A percentile compares a stretch with the other conserved stretches of the same genome.
Conservation (phyloP, 208 protist species). For the Ichthyophonus hoferi region DNA sequence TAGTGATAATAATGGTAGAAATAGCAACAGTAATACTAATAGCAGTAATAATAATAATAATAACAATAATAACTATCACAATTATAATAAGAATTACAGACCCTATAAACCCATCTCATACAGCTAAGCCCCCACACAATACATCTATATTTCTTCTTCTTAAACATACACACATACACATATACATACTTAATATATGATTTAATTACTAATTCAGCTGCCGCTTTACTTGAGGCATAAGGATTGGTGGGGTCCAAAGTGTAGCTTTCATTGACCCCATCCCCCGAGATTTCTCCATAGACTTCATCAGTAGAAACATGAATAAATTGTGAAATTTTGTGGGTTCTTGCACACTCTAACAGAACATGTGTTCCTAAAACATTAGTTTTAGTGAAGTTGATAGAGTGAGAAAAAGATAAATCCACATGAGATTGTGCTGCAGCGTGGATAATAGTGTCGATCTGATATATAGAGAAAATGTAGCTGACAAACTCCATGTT, state of each 20-base stretch:
- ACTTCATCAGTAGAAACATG: conserved; percentile 91
- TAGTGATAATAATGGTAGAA: too few relatives aligned
- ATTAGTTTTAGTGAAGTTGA: conserved; percentile 82
- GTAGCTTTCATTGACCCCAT: not conserved
- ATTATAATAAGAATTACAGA: too few relatives aligned
- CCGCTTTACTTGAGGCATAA: conserved; percentile 77
- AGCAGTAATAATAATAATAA: too few relatives aligned
- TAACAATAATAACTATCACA: too few relatives aligned
- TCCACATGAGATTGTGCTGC: conserved; percentile 86
- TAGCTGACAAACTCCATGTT: conserved; percentile 66
- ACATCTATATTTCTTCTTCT: too few relatives aligned
- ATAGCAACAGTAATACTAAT: too few relatives aligned
- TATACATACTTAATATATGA: conserved; percentile 49
- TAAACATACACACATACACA: too few relatives aligned
- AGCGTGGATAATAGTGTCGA: conserved; percentile 88
- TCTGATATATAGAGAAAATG: conserved; percentile 64
- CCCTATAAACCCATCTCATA: too few relatives aligned
- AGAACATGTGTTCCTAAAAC: conserved; percentile 85
- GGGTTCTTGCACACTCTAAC: conserved; percentile 64
- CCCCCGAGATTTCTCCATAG: conserved; percentile 72
- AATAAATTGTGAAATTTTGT: conserved; percentile 76
- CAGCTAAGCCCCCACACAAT: too few relatives aligned
- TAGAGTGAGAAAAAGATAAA: conserved; percentile 80
- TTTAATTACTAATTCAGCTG: conserved; percentile 51
- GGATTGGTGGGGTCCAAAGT: conserved; percentile 85